Evolutionary conservation across 768 basidiomycete genomes (phyloP).

Genomic region (Boletus vermiculosoides): DNA sequence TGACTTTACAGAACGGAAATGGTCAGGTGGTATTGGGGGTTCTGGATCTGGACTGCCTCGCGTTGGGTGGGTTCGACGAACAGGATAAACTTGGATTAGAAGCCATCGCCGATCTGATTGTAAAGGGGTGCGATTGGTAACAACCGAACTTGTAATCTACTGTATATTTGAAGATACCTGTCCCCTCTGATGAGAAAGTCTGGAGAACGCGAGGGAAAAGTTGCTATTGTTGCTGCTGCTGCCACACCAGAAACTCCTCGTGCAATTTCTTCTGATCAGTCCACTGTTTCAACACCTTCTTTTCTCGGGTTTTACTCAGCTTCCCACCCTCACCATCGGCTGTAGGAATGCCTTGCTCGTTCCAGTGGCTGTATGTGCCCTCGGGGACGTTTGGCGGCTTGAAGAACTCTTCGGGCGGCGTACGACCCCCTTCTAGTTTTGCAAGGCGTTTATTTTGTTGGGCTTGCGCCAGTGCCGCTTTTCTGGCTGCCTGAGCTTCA

Average conservation of each 20-base stretch:
- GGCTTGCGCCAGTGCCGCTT: constrained; percentile 65
- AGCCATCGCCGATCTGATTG: constrained; percentile 63
- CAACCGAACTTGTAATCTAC: constrained; percentile 13
- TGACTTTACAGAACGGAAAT: constrained; percentile 42
- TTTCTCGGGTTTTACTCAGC: constrained; percentile 74
- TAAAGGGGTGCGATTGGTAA: constrained; percentile 67
- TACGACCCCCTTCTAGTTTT: constrained; percentile 82
- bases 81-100: constrained; percentile 79
- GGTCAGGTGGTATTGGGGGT: constrained; percentile 50
- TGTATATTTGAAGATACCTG: not conserved
- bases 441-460: constrained; percentile 66
- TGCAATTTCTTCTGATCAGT: constrained; percentile 74
- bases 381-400: constrained; percentile 74
- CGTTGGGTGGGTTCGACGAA: constrained; percentile 64
- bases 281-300: constrained; percentile 77
- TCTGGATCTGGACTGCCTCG: constrained; percentile 85
- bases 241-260: constrained; percentile 66
- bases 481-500: constrained; percentile 77
- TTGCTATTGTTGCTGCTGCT: constrained; percentile 27
- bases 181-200: not conserved
- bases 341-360: constrained; percentile 79
- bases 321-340: constrained; percentile 85
- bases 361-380: constrained; percentile 79
- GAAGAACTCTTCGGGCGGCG: constrained; percentile 77
- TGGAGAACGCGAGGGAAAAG: not conserved